Evolutionary conservation across 768 basidiomycete species (phyloP).

Genomic region (Tricholoma flavovirens): DNA sequence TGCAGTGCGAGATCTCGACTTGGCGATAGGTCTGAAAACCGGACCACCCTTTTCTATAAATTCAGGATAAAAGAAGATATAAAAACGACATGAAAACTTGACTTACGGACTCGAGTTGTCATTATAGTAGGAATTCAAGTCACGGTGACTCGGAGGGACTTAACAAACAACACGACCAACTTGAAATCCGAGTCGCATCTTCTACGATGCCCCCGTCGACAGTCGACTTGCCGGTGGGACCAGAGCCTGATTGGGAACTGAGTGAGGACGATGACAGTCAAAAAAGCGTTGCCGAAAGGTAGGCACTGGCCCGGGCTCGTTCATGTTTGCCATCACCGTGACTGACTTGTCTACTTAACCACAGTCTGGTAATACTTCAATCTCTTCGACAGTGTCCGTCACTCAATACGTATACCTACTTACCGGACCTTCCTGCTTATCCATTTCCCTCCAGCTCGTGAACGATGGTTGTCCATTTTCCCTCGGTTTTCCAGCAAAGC

Average conservation of each 20-base stretch:
- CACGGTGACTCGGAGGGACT: background rate
- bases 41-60: conserved; percentile 63
- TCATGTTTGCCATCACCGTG: conserved; percentile 1
- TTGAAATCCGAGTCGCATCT: no score
- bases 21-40: conserved; percentile 63
- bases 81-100: background rate
- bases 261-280: conserved; percentile 40
- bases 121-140: conserved; percentile 19
- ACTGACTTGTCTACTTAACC: background rate
- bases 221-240: conserved; percentile 49
- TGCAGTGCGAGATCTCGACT: conserved; percentile 42
- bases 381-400: conserved; percentile 66
- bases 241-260: conserved; percentile 57
- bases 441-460: conserved; percentile 45
- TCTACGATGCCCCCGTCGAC: conserved; percentile 3
- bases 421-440: conserved; percentile 8
- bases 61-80: conserved; percentile 7
- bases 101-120: conserved; percentile 65
- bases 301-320: background rate
- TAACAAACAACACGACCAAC: background rate
- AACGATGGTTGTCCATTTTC: conserved; percentile 66
- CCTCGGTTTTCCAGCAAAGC: conserved; percentile 66
- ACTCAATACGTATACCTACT: background rate
- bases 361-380: conserved; percentile 60
- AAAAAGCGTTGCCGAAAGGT: conserved; percentile 58